Conservation (phyloP, 768 basidiomycete genomes). For the Tylopilus plumbeoviolaceoides region DNA sequence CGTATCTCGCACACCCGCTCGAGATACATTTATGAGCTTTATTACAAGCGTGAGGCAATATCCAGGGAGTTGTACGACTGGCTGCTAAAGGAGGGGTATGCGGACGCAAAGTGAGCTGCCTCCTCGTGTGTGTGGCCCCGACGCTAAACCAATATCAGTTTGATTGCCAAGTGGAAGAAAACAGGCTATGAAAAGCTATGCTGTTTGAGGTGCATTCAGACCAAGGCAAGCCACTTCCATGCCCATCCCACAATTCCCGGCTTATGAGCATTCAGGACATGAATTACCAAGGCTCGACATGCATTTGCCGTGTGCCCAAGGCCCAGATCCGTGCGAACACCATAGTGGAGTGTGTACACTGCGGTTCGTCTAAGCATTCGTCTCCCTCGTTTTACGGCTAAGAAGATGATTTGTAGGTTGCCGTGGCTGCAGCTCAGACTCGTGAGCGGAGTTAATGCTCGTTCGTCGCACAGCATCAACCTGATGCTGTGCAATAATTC, state of each 20-base stretch:
- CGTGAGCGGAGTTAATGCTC: slow-evolving; percentile 34
- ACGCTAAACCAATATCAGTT: slow-evolving; percentile 39
- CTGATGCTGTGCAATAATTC: not conserved
- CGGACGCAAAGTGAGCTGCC: slow-evolving; percentile 81
- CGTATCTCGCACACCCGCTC: slow-evolving; percentile 95
- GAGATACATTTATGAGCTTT: slow-evolving; percentile 95
- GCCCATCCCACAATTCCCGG: slow-evolving; percentile 1
- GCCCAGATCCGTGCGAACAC: slow-evolving; percentile 86
- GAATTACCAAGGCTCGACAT: slow-evolving; percentile 99
- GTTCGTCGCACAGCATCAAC: not conserved
- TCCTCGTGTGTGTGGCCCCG: not conserved
- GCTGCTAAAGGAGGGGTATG: slow-evolving; percentile 96
- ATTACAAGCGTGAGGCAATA: slow-evolving; percentile 97
- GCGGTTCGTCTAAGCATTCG: slow-evolving; percentile 57
- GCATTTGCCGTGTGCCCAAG: slow-evolving; percentile 96
- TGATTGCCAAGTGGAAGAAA: slow-evolving; percentile 99
- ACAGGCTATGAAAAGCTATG: slow-evolving; percentile 97
- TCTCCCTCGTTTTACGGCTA: slow-evolving; percentile 4
- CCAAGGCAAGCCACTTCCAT: slow-evolving; percentile 49
- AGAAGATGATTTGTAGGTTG: slow-evolving; percentile 52
- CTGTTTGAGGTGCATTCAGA: slow-evolving; percentile 95
- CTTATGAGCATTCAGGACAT: slow-evolving; percentile 64
- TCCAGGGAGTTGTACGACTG: slow-evolving; percentile 93
- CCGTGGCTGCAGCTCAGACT: slow-evolving; percentile 88
- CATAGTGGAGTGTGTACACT: slow-evolving; percentile 94